Evolutionary conservation across 83 land plant species (phyloP).

Genomic region (Picea engelmannii): DNA sequence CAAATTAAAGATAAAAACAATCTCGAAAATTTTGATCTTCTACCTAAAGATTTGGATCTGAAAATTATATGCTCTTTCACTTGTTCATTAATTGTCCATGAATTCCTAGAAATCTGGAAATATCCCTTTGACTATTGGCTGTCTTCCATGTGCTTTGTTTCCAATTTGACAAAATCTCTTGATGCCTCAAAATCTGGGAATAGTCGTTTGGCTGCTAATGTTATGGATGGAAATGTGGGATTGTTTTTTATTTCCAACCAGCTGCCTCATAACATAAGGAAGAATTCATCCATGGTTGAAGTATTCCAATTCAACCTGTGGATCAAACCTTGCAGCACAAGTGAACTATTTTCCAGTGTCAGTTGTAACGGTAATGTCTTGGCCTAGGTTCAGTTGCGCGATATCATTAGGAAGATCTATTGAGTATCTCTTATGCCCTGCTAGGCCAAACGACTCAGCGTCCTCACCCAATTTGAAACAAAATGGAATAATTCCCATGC

Average conservation of each 20-base stretch:
- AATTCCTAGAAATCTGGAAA: too few species aligned
- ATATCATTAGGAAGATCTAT: conserved; percentile 78
- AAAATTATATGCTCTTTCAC: too few species aligned
- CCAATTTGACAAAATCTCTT: too few species aligned
- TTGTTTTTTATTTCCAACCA: conserved; percentile 33
- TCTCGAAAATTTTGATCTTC: too few species aligned
- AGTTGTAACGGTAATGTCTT: conserved; percentile 81
- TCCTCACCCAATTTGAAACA: conserved; percentile 97
- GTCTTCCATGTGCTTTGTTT: too few species aligned
- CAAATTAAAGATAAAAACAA: too few species aligned
- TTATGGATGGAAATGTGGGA: too few species aligned
- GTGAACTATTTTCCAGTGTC: conserved; percentile 84
- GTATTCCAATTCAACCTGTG: conserved; percentile 93
- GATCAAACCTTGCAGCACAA: conserved; percentile 85
- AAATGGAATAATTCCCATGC: conserved; percentile 95
- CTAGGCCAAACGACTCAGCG: conserved; percentile 89
- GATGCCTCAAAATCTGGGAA: too few species aligned
- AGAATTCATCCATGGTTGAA: conserved; percentile 94
- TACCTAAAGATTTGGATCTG: too few species aligned
- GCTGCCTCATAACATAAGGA: conserved; percentile 81
- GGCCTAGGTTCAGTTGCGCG: conserved; percentile 80
- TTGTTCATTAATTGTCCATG: too few species aligned
- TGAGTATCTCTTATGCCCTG: conserved; percentile 83
- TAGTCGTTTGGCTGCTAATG: too few species aligned
- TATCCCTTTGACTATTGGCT: too few species aligned